Conservation (phyloP, 176 grass and related monocot species). For the Panicum miliaceum region DNA sequence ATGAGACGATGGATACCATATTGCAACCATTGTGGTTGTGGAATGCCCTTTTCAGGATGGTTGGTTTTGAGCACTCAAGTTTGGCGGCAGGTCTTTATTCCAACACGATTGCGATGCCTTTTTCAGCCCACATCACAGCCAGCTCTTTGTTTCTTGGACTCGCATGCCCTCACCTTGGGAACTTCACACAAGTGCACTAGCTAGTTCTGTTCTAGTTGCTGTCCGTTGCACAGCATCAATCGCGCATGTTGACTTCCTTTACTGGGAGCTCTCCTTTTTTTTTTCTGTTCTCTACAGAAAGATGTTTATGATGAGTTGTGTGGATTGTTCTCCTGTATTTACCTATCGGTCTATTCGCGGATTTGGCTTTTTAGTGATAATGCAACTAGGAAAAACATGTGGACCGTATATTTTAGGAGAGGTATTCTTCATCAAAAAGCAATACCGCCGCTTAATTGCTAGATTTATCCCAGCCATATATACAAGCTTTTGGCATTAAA, state of each 20-base stretch:
- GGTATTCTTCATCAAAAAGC: neutral
- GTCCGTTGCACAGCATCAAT: neutral
- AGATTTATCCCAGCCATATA: neutral
- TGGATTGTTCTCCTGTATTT: neutral
- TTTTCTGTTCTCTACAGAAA: neutral
- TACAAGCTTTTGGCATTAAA: neutral
- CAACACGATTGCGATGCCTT: neutral
- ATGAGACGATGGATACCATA: neutral
- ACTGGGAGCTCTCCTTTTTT: neutral
- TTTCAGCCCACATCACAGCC: constrained; percentile 24
- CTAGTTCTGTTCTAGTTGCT: neutral
- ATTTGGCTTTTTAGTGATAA: neutral
- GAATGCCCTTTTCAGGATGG: neutral
- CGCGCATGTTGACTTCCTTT: neutral
- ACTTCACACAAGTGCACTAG: constrained; percentile 3
- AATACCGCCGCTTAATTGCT: neutral
- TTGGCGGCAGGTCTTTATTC: constrained; percentile 27
- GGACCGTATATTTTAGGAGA: neutral
- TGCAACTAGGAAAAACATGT: neutral
- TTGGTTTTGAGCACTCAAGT: constrained; percentile 36
- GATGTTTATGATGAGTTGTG: neutral
- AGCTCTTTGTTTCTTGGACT: constrained; percentile 13
- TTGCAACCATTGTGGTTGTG: neutral
- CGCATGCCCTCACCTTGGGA: neutral
- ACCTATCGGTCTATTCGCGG: neutral